These are phyloP conservation scores for Fusarium nelsonii DNA, from an alignment of 2,329 filamentous ascomycete genomes.

Conservation along the genomic window DNA sequence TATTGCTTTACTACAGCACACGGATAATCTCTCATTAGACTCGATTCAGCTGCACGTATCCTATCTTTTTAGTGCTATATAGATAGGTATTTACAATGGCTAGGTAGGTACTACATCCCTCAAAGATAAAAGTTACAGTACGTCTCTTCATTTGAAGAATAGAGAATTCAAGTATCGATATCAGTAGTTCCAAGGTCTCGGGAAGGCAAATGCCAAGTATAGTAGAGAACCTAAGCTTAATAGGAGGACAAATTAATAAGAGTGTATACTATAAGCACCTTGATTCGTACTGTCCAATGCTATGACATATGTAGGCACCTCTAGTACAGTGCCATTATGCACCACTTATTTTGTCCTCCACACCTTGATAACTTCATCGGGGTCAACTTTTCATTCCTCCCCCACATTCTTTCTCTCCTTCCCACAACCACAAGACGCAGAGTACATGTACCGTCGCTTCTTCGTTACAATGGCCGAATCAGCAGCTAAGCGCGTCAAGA, in stretches of 20 bases:
- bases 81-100: not conserved
- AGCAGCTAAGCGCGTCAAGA: slow-evolving; percentile 87
- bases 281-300: too few species aligned
- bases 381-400: slow-evolving; percentile 16
- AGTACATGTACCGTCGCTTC: slow-evolving; percentile 51
- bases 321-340: slow-evolving; percentile 5
- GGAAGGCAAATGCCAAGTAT: too few species aligned
- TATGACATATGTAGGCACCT: not conserved
- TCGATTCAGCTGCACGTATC: not conserved
- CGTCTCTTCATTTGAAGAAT: not conserved
- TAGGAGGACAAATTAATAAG: too few species aligned
- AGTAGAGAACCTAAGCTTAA: too few species aligned
- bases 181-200: not conserved
- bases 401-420: slow-evolving; percentile 1
- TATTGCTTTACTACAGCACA: not conserved
- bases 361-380: slow-evolving; percentile 12
- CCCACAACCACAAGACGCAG: slow-evolving; percentile 6
- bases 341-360: slow-evolving; percentile 19
- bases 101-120: not conserved
- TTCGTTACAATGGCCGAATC: slow-evolving; percentile 66
- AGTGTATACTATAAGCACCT: too few species aligned
- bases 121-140: not conserved
- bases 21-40: not conserved
- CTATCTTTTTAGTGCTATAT: not conserved
- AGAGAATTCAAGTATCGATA: not conserved